Percentiles rank a stretch among this genome's conserved stretches.
Conservation (phyloP, 192 early-diverging fungal species). For the Coemansia sp. region DNA sequence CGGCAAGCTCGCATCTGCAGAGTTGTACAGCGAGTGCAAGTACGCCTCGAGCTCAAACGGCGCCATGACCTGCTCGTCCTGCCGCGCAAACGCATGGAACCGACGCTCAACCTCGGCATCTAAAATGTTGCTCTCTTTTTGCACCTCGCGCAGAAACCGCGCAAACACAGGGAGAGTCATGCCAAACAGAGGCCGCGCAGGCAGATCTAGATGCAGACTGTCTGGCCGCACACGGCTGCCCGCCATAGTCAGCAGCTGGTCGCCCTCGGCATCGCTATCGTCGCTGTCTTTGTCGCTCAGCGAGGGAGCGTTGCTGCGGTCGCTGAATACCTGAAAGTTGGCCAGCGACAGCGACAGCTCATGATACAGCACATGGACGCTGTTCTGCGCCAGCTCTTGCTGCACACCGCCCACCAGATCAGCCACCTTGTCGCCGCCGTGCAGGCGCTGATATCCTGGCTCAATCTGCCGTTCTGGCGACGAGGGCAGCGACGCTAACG, state of each 20-base stretch:
- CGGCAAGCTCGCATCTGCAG: conserved; percentile 1
- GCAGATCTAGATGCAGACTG: conserved; percentile 29
- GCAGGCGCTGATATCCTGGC: conserved; percentile 10
- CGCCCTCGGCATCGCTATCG: conserved; percentile 10
- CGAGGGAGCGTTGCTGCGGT: neutral
- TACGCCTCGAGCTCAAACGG: conserved; percentile 50
- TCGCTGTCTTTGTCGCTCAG: neutral
- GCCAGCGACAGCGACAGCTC: conserved; percentile 27
- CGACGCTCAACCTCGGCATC: conserved; percentile 23
- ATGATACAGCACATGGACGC: conserved; percentile 32
- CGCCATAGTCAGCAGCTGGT: conserved; percentile 18
- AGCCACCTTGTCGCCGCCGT: conserved; percentile 12
- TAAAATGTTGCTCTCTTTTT: conserved; percentile 28
- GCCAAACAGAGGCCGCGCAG: conserved; percentile 22
- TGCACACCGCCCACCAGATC: conserved; percentile 19
- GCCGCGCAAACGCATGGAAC: conserved; percentile 32
- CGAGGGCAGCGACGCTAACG: conserved; percentile 7
- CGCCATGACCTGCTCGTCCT: conserved; percentile 27
- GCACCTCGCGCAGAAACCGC: conserved; percentile 44
- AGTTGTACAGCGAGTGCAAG: conserved; percentile 39
- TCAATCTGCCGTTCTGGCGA: neutral
- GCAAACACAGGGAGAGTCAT: conserved; percentile 38
- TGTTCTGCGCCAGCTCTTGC: conserved; percentile 28
- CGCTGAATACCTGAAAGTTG: neutral
- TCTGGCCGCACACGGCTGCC: conserved; percentile 3